Evolutionary conservation across 1,284 basidiomycete genomes (phyloP), one percentile per base, ranked within the genome.

Genomic region (Tilletia horrida): DNA sequence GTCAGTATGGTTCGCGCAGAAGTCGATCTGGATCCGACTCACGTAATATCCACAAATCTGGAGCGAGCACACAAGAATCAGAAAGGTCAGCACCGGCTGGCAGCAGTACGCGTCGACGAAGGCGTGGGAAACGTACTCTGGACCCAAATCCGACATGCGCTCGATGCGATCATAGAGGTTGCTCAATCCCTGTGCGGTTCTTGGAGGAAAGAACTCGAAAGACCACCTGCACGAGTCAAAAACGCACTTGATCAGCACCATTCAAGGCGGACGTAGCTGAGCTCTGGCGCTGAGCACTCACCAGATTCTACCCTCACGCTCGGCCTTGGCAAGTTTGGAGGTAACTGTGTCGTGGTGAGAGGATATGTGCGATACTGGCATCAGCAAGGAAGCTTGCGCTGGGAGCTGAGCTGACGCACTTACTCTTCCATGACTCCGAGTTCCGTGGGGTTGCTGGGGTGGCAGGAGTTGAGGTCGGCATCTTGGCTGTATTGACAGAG

Each of bases 201-300:
- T 86, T 35, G 93, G 93, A 67, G 93, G 93, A 77, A 97, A 97
- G 84, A 93, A 97, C 82, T 97, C 93, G 81, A 97, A 97, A 63
- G 91, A 76, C 80, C 80, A 81, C 74, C 55, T 59, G 55, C 16
- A 21, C 16, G n/a, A 40, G n/a, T 11, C 9, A 11, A 40, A 4
- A 40, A n/a, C n/a, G 35, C 35, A 40, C 6, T 6, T 40, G 35
- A 40, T 40, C 35, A 40, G 35, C 35, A 40, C n/a, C n/a, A n/a
- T n/a, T n/a, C n/a, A n/a, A n/a, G n/a, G n/a, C n/a, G n/a, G n/a
- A n/a, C n/a, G n/a, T n/a, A n/a, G n/a, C n/a, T n/a, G n/a, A n/a
- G n/a, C n/a, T n/a, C n/a, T n/a, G n/a, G n/a, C 23, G 61, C 25
- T 29, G 21, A 23, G 42, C 7, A 65, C 55, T 18, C n/a, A 59